A percentile compares a stretch with the other conserved stretches of the same genome.
These are phyloP conservation scores for Colletotrichum costaricense DNA, from an alignment of 2,329 filamentous ascomycete genomes.

Conservation along the genomic window DNA sequence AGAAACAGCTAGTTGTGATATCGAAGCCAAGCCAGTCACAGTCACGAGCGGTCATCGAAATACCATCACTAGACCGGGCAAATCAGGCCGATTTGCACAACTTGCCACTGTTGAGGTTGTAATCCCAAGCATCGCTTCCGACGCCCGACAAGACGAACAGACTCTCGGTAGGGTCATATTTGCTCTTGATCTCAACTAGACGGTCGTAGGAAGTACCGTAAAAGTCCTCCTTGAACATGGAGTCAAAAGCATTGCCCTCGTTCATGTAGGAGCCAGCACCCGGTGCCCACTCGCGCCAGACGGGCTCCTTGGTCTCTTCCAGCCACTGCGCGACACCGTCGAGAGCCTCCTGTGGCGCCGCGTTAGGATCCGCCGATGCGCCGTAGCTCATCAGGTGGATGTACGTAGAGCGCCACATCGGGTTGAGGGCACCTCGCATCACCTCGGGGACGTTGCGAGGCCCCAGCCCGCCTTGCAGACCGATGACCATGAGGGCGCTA, in stretches of 20 bases:
- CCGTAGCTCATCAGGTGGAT: constrained; percentile 46
- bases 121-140: constrained; percentile 41
- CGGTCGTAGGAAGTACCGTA: constrained; percentile 43
- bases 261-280: constrained; percentile 43
- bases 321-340: constrained; percentile 33
- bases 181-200: constrained; percentile 43
- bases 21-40: background rate
- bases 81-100: constrained; percentile 3
- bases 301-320: constrained; percentile 43
- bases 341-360: constrained; percentile 41
- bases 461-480: constrained; percentile 30
- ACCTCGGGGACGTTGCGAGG: constrained; percentile 17
- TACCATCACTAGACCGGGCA: background rate
- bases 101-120: constrained; percentile 29
- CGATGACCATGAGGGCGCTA: constrained; percentile 26
- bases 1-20: background rate
- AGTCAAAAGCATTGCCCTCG: constrained; percentile 45
- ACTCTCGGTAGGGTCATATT: constrained; percentile 43
- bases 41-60: background rate
- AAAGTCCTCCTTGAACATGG: constrained; percentile 44
- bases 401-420: constrained; percentile 56
- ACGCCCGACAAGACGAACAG: constrained; percentile 44
- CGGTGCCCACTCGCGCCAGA: constrained; percentile 42
- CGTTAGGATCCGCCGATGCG: background rate
- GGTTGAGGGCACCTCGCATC: constrained; percentile 47